These are phyloP conservation scores for Exobasidium cylindrosporum DNA, from an alignment of 1,284 basidiomycete species.

Conservation along the genomic window DNA sequence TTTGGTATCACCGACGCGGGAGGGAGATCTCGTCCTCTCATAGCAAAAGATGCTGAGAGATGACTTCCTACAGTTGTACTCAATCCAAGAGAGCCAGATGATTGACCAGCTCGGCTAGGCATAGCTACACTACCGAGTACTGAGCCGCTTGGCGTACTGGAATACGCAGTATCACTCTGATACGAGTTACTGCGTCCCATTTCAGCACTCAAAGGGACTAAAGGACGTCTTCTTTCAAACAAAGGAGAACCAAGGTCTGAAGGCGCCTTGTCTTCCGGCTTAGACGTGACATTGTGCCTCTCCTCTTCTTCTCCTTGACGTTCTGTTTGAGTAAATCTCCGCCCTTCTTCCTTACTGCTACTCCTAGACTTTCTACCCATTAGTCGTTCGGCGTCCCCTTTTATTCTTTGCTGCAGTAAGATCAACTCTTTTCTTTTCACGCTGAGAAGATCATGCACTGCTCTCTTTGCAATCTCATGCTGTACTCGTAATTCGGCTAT, in stretches of 20 bases:
- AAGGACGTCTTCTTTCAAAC: slow-evolving; percentile 10
- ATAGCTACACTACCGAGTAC: not conserved
- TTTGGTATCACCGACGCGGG: slow-evolving; percentile 3
- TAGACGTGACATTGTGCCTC: not conserved
- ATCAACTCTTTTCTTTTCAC: not conserved
- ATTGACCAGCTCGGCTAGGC: not conserved
- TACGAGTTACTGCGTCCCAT: not conserved
- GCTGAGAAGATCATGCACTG: not conserved
- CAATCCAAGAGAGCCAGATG: not conserved
- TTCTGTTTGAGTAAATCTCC: not conserved
- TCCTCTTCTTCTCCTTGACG: not conserved
- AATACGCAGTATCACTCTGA: not conserved
- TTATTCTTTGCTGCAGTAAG: not conserved
- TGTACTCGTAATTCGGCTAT: not conserved
- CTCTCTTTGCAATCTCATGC: not conserved
- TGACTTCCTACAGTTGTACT: slow-evolving; percentile 14
- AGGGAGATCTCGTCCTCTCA: slow-evolving; percentile 41
- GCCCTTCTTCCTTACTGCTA: not conserved
- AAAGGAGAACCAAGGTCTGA: slow-evolving; percentile 5
- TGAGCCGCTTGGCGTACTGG: not conserved
- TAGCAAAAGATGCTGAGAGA: slow-evolving; percentile 43
- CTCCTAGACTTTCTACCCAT: not conserved
- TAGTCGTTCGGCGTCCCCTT: not conserved
- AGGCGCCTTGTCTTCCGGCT: not conserved
- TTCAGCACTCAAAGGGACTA: not conserved